These are phyloP conservation scores for Saturnispora halmiae DNA, from an alignment of 805 yeast species.

Conservation along the genomic window DNA sequence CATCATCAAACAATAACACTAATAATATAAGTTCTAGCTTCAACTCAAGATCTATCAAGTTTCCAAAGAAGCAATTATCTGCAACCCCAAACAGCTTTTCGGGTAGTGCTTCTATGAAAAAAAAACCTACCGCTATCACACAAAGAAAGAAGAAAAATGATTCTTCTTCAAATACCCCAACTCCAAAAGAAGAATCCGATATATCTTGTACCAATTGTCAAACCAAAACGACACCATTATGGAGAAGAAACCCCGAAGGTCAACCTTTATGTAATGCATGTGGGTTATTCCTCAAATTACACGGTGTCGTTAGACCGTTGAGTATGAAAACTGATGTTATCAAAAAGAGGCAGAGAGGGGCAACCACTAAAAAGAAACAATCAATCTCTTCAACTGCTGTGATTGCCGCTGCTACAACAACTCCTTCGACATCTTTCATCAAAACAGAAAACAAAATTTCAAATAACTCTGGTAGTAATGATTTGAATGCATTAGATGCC, in stretches of 20 bases:
- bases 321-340: slow-evolving; percentile 57
- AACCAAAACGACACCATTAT: slow-evolving; percentile 85
- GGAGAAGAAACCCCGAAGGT: slow-evolving; percentile 92
- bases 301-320: slow-evolving; percentile 91
- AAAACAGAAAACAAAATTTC: not conserved
- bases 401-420: slow-evolving; percentile 45
- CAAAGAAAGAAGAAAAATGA: slow-evolving; percentile 2
- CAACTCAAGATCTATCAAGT: too few relatives aligned
- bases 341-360: slow-evolving; percentile 74
- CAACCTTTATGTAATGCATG: slow-evolving; percentile 94
- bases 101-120: not conserved
- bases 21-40: too few relatives aligned
- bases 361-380: slow-evolving; percentile 21
- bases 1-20: slow-evolving; percentile 6
- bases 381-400: slow-evolving; percentile 25
- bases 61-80: not conserved
- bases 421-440: slow-evolving; percentile 28
- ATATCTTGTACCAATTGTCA: slow-evolving; percentile 74
- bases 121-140: not conserved
- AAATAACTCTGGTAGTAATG: not conserved
- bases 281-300: slow-evolving; percentile 83
- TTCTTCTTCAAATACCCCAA: slow-evolving; percentile 2
- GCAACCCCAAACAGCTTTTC: not conserved
- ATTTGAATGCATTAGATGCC: slow-evolving; percentile 3
- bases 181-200: slow-evolving; percentile 12